phyloP scores from a whole-genome alignment of 495 filamentous ascomycete species.

The Xylaria cubensis region DNA sequence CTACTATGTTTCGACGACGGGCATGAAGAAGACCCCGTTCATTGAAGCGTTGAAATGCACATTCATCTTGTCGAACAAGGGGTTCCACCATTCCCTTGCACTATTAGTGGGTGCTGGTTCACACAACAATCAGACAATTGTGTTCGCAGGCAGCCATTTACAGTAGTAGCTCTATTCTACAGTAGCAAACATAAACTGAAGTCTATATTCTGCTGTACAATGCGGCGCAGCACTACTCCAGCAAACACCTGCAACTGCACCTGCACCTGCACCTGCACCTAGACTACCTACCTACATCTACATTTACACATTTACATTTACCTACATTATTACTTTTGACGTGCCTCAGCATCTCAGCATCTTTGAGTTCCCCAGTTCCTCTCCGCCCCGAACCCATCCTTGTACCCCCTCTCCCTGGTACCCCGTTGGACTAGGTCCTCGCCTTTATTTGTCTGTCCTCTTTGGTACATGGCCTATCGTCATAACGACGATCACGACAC shows the following conservation, averaged over 20 bases:
- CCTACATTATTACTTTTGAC: background rate
- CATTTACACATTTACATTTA: background rate
- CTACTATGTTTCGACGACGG: conserved; percentile 3
- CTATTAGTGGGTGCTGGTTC: conserved; percentile 23
- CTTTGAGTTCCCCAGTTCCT: conserved; percentile 8
- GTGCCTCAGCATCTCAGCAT: conserved; percentile 16
- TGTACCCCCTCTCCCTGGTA: conserved; percentile 13
- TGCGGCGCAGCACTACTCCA: conserved; percentile 8
- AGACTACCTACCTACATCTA: background rate
- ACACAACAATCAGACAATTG: background rate
- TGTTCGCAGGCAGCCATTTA: conserved; percentile 7
- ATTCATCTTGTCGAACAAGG: conserved; percentile 19
- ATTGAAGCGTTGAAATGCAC: conserved; percentile 15
- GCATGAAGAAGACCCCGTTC: background rate
- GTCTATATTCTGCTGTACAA: background rate
- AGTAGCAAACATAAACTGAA: background rate
- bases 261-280: background rate
- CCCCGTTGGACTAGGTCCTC: background rate
- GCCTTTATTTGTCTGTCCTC: conserved; percentile 13
- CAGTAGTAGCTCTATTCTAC: conserved; percentile 6
- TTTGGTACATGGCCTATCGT: conserved; percentile 16
- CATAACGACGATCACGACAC: conserved; percentile 3
- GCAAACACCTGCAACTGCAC: conserved; percentile 6
- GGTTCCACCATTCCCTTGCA: conserved; percentile 19
- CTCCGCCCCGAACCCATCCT: conserved; percentile 13